Conservation (phyloP, 768 basidiomycete species). For the Crepidotus variabilis region DNA sequence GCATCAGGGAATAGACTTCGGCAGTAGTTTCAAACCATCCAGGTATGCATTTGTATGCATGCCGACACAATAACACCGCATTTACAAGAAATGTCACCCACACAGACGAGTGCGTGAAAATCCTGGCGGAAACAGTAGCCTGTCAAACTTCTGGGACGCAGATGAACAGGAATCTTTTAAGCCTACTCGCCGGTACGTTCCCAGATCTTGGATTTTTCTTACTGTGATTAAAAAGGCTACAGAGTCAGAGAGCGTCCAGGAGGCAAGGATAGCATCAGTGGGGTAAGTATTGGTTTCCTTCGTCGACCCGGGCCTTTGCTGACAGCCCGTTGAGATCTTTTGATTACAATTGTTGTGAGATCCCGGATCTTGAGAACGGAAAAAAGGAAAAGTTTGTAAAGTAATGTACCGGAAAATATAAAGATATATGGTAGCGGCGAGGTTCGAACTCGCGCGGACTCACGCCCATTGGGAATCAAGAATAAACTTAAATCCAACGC, state of each 20-base stretch:
- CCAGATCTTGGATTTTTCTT: not conserved
- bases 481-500: slow-evolving; percentile 79
- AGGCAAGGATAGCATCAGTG: slow-evolving; percentile 56
- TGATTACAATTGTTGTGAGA: slow-evolving; percentile 6
- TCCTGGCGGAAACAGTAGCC: slow-evolving; percentile 41
- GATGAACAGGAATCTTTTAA: slow-evolving; percentile 49
- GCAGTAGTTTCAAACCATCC: slow-evolving; percentile 41
- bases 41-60: slow-evolving; percentile 35
- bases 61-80: not conserved
- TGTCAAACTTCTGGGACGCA: slow-evolving; percentile 45
- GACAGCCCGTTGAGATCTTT: slow-evolving; percentile 14
- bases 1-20: slow-evolving; percentile 29
- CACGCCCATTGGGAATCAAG: slow-evolving; percentile 80
- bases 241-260: slow-evolving; percentile 71
- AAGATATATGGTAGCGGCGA: slow-evolving; percentile 66
- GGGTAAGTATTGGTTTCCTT: slow-evolving; percentile 22
- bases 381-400: not conserved
- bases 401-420: slow-evolving; percentile 12
- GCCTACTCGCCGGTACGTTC: slow-evolving; percentile 62
- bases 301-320: not conserved
- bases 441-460: slow-evolving; percentile 90
- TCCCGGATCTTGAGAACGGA: not conserved
- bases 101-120: slow-evolving; percentile 39
- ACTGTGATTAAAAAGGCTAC: slow-evolving; percentile 8
- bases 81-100: not conserved